Conservation (phyloP, 1,139 yeast genomes). For the Maudiozyma humilis region DNA sequence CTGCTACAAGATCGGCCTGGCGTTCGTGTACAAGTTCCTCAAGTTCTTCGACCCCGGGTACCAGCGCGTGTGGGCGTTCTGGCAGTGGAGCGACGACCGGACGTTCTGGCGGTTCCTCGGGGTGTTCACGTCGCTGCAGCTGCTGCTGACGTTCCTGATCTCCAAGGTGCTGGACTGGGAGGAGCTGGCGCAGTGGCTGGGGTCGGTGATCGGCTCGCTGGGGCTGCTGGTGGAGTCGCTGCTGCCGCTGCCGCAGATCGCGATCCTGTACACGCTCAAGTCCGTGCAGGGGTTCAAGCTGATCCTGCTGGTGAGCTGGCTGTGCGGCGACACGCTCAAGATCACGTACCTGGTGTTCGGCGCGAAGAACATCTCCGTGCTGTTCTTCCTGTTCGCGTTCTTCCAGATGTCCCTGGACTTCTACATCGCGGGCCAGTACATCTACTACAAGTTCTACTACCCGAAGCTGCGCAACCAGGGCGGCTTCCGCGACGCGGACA, state of each 20-base stretch:
- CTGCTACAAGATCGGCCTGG: slow-evolving; percentile 21
- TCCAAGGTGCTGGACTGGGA: slow-evolving; percentile 31
- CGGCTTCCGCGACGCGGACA: slow-evolving; percentile 4
- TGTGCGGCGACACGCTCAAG: slow-evolving; percentile 79
- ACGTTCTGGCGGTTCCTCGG: slow-evolving; percentile 61
- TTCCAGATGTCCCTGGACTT: slow-evolving; percentile 75
- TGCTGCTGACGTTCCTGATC: slow-evolving; percentile 25
- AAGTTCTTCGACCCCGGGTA: slow-evolving; percentile 64
- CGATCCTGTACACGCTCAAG: slow-evolving; percentile 58
- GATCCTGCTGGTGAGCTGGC: slow-evolving; percentile 71
- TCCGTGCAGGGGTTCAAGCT: slow-evolving; percentile 73
- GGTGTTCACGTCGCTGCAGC: slow-evolving; percentile 36
- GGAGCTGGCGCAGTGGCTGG: slow-evolving; percentile 26
- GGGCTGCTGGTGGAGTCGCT: slow-evolving; percentile 77
- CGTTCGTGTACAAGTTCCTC: slow-evolving; percentile 34
- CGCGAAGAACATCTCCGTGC: slow-evolving; percentile 55
- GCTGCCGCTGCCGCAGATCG: slow-evolving; percentile 80
- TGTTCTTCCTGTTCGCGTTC: slow-evolving; percentile 69
- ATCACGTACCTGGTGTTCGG: slow-evolving; percentile 65
- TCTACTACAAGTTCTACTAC: slow-evolving; percentile 43
- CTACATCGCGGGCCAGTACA: slow-evolving; percentile 66
- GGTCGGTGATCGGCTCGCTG: slow-evolving; percentile 49
- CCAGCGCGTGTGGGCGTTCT: slow-evolving; percentile 56
- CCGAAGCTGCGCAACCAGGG: slow-evolving; percentile 6
- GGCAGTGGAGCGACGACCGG: slow-evolving; percentile 73